Percentiles rank a stretch among this genome's conserved stretches.
These are phyloP conservation scores for Sarocladium strictum DNA, from an alignment of 2,329 filamentous ascomycete genomes.

Conservation along the genomic window DNA sequence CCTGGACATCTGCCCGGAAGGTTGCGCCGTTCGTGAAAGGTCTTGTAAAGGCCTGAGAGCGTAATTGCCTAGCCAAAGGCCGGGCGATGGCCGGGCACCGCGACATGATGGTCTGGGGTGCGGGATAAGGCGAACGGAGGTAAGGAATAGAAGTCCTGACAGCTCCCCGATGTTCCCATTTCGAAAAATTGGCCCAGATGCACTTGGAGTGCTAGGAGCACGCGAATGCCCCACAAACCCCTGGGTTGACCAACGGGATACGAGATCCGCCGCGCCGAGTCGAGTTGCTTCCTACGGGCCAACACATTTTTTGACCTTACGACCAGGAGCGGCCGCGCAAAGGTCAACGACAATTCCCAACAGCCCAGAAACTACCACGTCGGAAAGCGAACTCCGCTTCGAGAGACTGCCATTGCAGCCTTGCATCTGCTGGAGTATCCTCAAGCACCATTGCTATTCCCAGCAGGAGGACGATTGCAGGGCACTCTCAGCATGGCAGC, in stretches of 20 bases:
- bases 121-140: neutral
- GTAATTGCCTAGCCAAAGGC: constrained; percentile 49
- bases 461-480: too few relatives aligned
- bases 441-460: too few relatives aligned
- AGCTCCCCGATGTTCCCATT: neutral
- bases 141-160: constrained; percentile 12
- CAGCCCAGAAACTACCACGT: neutral
- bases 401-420: too few relatives aligned
- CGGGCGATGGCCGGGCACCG: constrained; percentile 52
- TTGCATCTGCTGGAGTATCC: too few relatives aligned
- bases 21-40: constrained; percentile 29
- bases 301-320: neutral
- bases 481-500: constrained; percentile 39
- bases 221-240: neutral
- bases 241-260: neutral
- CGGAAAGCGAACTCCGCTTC: too few relatives aligned
- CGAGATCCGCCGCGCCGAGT: constrained; percentile 2
- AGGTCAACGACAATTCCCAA: neutral
- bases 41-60: constrained; percentile 30
- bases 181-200: constrained; percentile 5
- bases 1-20: constrained; percentile 22
- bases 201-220: neutral
- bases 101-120: constrained; percentile 40
- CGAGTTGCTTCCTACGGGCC: neutral
- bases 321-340: neutral